phyloP scores from a whole-genome alignment of 2,329 filamentous ascomycete species.

The Leptodontidium sp. region DNA sequence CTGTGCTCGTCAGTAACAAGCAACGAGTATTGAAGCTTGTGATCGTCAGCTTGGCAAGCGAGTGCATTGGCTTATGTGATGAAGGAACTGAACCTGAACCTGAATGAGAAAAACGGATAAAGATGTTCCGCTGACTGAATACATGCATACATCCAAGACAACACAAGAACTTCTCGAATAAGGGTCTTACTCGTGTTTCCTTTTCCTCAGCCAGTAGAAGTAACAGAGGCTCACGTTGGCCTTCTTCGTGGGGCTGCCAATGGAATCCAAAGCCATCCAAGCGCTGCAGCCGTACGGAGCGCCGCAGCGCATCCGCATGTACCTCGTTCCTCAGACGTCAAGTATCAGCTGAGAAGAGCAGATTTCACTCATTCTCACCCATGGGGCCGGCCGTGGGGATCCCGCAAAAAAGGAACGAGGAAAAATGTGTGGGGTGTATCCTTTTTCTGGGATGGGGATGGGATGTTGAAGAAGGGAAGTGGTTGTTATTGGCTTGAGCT shows the following conservation, averaged over 20 bases:
- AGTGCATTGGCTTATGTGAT: neutral
- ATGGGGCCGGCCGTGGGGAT: neutral
- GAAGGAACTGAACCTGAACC: no score
- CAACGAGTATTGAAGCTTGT: conserved; percentile 9
- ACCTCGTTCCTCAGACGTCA: neutral
- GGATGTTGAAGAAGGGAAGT: neutral
- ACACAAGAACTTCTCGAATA: conserved; percentile 10
- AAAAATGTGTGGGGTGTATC: neutral
- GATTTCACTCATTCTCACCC: neutral
- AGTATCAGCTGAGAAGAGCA: conserved; percentile 16
- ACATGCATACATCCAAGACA: neutral
- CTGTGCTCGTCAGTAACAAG: neutral
- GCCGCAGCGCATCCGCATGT: neutral
- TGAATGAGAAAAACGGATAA: conserved; percentile 1
- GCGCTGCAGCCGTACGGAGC: neutral
- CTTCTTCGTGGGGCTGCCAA: neutral
- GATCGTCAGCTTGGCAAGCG: conserved; percentile 1
- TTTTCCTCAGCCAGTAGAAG: neutral
- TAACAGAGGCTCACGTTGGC: no score
- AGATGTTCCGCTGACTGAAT: conserved; percentile 24
- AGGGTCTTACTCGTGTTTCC: neutral
- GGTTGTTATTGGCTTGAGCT: conserved; percentile 2
- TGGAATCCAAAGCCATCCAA: neutral
- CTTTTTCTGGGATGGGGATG: neutral
- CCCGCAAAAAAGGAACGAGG: neutral